Percentiles rank a stretch among this genome's conserved stretches.
Conservation (phyloP, 1,284 basidiomycete species). For the Peniophora sp. region DNA sequence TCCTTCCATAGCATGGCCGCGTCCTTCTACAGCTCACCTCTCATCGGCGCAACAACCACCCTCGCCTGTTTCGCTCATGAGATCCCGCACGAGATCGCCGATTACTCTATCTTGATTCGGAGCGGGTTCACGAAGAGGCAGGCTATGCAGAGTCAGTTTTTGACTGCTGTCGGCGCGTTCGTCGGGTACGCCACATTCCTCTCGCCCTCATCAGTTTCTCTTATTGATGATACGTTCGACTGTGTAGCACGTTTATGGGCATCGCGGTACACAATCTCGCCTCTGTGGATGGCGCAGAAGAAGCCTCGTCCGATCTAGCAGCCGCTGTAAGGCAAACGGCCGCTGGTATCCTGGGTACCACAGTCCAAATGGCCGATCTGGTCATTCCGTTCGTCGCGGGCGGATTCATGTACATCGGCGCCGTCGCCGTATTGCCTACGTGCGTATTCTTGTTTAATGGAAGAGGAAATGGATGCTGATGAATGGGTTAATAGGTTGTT, state of each 20-base stretch:
- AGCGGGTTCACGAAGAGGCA: conserved; percentile 85
- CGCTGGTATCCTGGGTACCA: conserved; percentile 73
- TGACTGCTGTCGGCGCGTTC: conserved; percentile 85
- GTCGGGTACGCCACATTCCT: conserved; percentile 26
- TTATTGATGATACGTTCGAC: background rate
- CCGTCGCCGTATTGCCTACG: conserved; percentile 85
- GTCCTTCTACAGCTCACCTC: conserved; percentile 82
- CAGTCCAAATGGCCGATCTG: conserved; percentile 67
- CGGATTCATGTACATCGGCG: conserved; percentile 89
- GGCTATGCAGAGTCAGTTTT: conserved; percentile 86
- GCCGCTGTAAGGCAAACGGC: conserved; percentile 67
- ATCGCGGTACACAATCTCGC: conserved; percentile 77
- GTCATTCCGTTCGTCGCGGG: conserved; percentile 89
- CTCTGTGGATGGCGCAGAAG: conserved; percentile 33
- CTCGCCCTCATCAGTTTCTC: background rate
- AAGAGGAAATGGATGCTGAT: background rate
- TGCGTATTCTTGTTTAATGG: conserved; percentile 30
- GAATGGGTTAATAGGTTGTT: conserved; percentile 46
- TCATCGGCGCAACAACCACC: conserved; percentile 85
- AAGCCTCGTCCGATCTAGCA: conserved; percentile 47
- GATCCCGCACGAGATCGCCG: conserved; percentile 88
- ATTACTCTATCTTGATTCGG: conserved; percentile 84
- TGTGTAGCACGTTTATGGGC: conserved; percentile 79
- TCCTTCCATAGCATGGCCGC: conserved; percentile 68
- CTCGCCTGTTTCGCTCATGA: conserved; percentile 89